Conservation (phyloP, 2,329 filamentous ascomycete genomes). For the Fusarium zealandicum region DNA sequence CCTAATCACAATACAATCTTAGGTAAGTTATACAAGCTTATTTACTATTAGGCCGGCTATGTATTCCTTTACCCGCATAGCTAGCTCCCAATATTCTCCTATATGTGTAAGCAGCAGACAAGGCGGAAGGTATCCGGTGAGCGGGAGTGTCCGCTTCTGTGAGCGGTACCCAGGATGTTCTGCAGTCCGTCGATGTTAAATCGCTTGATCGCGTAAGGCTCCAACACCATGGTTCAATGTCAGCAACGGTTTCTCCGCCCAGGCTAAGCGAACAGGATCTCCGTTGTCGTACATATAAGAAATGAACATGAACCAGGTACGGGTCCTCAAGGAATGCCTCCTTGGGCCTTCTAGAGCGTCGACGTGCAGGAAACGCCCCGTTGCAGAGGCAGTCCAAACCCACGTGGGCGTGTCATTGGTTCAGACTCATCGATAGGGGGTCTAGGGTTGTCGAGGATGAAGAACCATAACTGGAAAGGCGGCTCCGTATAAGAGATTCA, state of each 20-base stretch:
- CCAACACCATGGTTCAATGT: not conserved
- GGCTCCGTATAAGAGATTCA: not conserved
- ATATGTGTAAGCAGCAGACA: not conserved
- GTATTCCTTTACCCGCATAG: too few relatives aligned
- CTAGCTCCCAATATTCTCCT: not conserved
- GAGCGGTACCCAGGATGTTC: not conserved
- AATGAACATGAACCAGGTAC: not conserved
- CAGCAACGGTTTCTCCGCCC: not conserved
- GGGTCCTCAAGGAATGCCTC: not conserved
- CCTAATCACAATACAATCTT: too few relatives aligned
- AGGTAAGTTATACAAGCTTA: too few relatives aligned
- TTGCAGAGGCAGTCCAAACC: not conserved
- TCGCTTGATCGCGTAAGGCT: not conserved
- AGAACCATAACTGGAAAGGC: not conserved
- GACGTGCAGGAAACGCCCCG: not conserved
- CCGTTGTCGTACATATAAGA: not conserved
- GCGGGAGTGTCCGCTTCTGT: not conserved
- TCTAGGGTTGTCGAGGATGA: not conserved
- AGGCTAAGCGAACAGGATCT: not conserved
- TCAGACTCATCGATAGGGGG: not conserved
- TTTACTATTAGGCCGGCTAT: too few relatives aligned
- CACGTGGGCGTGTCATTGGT: conserved; percentile 9
- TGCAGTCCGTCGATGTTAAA: not conserved
- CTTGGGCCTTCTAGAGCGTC: not conserved
- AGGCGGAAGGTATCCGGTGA: not conserved